A percentile compares a stretch with the other conserved stretches of the same genome.
phyloP scores from a whole-genome alignment of 1,284 basidiomycete genomes.

The Puccinia polysora region DNA sequence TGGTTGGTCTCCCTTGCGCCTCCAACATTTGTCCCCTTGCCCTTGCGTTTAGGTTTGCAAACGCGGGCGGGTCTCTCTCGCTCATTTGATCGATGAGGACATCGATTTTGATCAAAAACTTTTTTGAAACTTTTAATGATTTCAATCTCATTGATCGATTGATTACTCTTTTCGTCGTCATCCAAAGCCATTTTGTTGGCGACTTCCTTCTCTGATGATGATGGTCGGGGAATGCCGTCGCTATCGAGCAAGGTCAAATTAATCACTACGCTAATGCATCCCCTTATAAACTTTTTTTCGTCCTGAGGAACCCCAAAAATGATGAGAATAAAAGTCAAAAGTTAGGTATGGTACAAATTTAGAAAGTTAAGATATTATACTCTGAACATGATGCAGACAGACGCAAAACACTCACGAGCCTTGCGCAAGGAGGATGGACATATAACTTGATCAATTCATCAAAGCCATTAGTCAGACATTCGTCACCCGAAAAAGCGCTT shows the following conservation, averaged over 20 bases:
- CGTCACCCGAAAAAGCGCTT: too few relatives aligned
- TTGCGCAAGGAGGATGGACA: constrained; percentile 17
- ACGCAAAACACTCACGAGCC: constrained; percentile 5
- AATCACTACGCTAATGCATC: constrained; percentile 21
- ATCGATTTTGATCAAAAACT: not conserved
- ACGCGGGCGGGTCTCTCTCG: too few relatives aligned
- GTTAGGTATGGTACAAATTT: not conserved
- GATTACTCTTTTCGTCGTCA: constrained; percentile 1
- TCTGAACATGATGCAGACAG: not conserved
- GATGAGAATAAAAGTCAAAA: not conserved
- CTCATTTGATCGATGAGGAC: not conserved
- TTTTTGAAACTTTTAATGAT: constrained; percentile 21
- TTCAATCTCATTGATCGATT: constrained; percentile 9
- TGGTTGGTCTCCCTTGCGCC: too few relatives aligned
- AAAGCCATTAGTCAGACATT: not conserved
- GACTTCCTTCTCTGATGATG: too few relatives aligned
- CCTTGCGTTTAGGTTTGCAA: not conserved
- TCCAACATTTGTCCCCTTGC: too few relatives aligned
- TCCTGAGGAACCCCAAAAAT: not conserved
- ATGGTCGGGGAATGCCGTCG: too few relatives aligned
- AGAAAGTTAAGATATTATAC: not conserved
- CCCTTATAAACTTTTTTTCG: constrained; percentile 31
- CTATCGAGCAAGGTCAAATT: constrained; percentile 20
- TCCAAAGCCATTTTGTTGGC: not conserved
- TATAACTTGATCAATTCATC: constrained; percentile 32